Evolutionary conservation across 257 asterid species (phyloP).

Genomic region (Eucommia ulmoides): DNA sequence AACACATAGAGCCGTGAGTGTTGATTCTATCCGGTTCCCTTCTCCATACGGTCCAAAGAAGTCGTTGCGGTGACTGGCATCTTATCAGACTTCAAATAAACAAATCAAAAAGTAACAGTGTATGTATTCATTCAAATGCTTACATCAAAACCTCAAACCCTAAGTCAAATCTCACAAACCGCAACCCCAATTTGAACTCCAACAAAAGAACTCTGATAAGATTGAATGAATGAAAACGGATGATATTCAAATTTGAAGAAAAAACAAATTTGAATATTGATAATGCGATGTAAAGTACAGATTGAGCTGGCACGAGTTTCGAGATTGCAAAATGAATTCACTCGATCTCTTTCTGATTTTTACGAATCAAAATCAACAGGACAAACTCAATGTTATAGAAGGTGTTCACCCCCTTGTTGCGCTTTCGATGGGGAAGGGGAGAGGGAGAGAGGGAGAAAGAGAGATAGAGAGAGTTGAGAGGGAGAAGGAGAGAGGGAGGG

Average conservation of each 20-base stretch:
- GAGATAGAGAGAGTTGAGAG: too few species aligned
- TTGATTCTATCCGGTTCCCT: slow-evolving; percentile 37
- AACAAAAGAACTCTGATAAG: too few species aligned
- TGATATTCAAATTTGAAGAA: too few species aligned
- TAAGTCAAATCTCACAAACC: neutral
- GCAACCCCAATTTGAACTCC: too few species aligned
- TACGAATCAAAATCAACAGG: slow-evolving; percentile 6
- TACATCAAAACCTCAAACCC: neutral
- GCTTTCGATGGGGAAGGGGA: too few species aligned
- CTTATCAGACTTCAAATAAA: slow-evolving; percentile 28
- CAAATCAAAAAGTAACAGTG: neutral
- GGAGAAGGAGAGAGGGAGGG: too few species aligned
- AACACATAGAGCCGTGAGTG: slow-evolving; percentile 44
- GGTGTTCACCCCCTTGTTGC: too few species aligned
- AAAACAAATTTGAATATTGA: too few species aligned
- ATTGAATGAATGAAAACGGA: too few species aligned
- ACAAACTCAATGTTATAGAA: neutral
- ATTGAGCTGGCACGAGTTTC: neutral
- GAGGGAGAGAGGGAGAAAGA: too few species aligned
- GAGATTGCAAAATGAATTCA: slow-evolving; percentile 1
- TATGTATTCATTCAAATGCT: neutral
- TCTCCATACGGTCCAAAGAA: slow-evolving; percentile 39
- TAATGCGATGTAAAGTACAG: too few species aligned
- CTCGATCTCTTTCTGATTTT: slow-evolving; percentile 12
- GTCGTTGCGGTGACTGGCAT: slow-evolving; percentile 34